Base-by-base conservation (phyloP, 345 rosid species). In the Heritiera littoralis region DNA sequence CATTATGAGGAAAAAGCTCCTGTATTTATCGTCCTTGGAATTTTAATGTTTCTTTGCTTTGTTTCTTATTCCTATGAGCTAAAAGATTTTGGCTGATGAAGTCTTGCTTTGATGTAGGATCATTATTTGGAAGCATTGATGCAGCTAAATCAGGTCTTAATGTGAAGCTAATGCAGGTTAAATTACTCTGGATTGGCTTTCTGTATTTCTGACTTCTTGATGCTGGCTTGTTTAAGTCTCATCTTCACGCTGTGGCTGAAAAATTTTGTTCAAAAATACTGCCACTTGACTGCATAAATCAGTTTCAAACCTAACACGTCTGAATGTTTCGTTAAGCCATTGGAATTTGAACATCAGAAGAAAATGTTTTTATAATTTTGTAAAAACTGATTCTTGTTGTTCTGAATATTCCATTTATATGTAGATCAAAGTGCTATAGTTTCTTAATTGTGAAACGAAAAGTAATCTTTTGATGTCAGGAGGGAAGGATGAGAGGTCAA, bases 401-500 rank as follows among this genome's bases (percentile, higher is more conserved):
- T 68, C 9, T 32, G 59, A 68, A 49, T 48, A 30, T 54, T 20
- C 55, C 6, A 54, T 20, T 51, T 51, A 30, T 55, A 40, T 77
- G 49, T 56, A 43, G 49, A 41, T 72, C 23, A 9, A 74, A 17
- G 49, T 43, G 58, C 43, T 43, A 30, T 3, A 43, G 11, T 72
- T 67, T 20, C 74, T 70, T 59, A 54, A 23, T 66, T 72, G 52
- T 63, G 43, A 81, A 8, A 20, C 10, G 78, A 17, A 72, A 72
- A 59, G 46, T 63, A 52, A 30, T 23, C 18, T 23, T 52, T 51
- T 79, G 63, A 77, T 80, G 86, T 52, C 89, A 95, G 99, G 99
- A 94, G 85, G 97, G 98, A 80, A 88, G 98, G 82, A 94, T 95
- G 98, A 90, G 97, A 84, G 98, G 96, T 77, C 99, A 92, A 86